A percentile compares a stretch with the other conserved stretches of the same genome.
Evolutionary conservation across 306 rosid species (phyloP).

Genomic region (Pyrus pyrifolia): DNA sequence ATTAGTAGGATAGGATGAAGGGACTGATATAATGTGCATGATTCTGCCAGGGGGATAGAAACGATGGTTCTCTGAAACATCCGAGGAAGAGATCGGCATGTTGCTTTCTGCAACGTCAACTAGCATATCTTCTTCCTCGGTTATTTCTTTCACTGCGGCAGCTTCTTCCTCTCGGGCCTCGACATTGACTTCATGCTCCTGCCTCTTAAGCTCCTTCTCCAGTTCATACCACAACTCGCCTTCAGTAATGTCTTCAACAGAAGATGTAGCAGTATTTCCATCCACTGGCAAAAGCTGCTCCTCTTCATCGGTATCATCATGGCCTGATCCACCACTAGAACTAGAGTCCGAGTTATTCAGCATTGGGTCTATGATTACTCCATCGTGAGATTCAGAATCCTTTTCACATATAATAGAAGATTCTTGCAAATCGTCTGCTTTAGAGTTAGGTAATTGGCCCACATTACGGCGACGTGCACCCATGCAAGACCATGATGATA

Average conservation of each 20-base stretch:
- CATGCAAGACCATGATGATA: conserved; percentile 96
- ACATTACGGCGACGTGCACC: conserved; percentile 82
- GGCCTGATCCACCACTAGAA: conserved; percentile 53
- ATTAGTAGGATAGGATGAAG: conserved; percentile 32
- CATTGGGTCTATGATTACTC: conserved; percentile 14
- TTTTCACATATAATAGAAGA: conserved; percentile 38
- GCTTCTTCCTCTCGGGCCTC: conserved; percentile 65
- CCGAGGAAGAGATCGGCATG: conserved; percentile 44
- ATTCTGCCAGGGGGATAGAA: conserved; percentile 88
- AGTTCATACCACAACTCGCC: conserved; percentile 80
- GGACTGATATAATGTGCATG: conserved; percentile 70
- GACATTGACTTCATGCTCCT: conserved; percentile 30
- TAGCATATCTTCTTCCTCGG: conserved; percentile 60
- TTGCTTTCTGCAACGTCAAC: conserved; percentile 59
- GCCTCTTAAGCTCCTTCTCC: conserved; percentile 79
- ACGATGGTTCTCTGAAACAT: conserved; percentile 52
- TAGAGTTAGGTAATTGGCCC: conserved; percentile 29
- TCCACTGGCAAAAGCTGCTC: conserved; percentile 44
- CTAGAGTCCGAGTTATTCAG: conserved; percentile 33
- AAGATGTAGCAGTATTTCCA: conserved; percentile 29
- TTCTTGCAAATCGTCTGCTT: conserved; percentile 36
- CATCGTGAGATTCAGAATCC: conserved; percentile 29
- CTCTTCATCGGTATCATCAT: conserved; percentile 72
- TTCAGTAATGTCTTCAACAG: conserved; percentile 52
- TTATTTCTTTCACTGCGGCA: conserved; percentile 68